Percentiles rank a stretch among this genome's conserved stretches.
Conservation (phyloP, 1,284 basidiomycete species). For the Clitocybe nebularis region DNA sequence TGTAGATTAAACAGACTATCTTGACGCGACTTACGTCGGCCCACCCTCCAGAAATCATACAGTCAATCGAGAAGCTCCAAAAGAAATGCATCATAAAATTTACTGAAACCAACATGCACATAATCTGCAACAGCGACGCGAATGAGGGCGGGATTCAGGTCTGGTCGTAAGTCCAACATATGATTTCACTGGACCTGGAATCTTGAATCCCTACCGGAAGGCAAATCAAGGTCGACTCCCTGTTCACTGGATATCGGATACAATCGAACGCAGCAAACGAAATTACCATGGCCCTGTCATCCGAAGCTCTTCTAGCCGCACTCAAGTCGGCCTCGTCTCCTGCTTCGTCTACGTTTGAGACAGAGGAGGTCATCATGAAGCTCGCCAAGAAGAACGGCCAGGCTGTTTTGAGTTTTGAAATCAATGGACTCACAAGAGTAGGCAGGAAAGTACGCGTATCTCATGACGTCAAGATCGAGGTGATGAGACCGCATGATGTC, state of each 20-base stretch:
- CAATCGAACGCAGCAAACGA: conserved; percentile 84
- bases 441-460: conserved; percentile 56
- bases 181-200: not conserved
- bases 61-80: conserved; percentile 79
- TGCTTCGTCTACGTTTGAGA: conserved; percentile 34
- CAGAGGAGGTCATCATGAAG: conserved; percentile 75
- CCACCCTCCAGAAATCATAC: conserved; percentile 51
- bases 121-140: conserved; percentile 79
- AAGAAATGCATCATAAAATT: conserved; percentile 82
- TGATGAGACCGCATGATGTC: conserved; percentile 72
- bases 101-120: conserved; percentile 70
- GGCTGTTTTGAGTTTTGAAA: conserved; percentile 73
- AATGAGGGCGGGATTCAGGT: conserved; percentile 86
- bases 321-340: conserved; percentile 61
- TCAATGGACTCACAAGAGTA: conserved; percentile 50
- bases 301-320: conserved; percentile 75
- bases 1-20: not conserved
- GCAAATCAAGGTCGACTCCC: conserved; percentile 61
- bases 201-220: conserved; percentile 30
- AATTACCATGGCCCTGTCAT: conserved; percentile 69
- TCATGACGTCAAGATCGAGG: conserved; percentile 75
- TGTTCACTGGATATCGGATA: conserved; percentile 83
- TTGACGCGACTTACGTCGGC: not conserved
- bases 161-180: conserved; percentile 72
- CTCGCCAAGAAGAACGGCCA: conserved; percentile 79